These are phyloP conservation scores for Stromatinia cepivora DNA, from an alignment of 2,329 filamentous ascomycete species.

Conservation along the genomic window DNA sequence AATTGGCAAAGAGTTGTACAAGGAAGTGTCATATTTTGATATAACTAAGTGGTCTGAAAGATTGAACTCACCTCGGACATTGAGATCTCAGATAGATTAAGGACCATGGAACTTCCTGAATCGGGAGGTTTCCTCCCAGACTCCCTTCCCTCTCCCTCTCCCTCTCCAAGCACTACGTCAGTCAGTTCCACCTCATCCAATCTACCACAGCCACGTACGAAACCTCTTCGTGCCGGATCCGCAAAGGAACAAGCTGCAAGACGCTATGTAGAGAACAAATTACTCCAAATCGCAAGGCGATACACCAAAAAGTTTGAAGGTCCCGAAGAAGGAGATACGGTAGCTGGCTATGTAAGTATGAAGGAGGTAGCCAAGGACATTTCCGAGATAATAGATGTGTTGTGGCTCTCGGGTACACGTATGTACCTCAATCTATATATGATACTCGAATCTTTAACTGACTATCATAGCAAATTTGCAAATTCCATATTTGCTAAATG, in stretches of 20 bases:
- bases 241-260: slow-evolving; percentile 61
- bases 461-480: slow-evolving; percentile 67
- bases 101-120: slow-evolving; percentile 18
- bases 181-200: slow-evolving; percentile 40
- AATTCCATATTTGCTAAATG: slow-evolving; percentile 76
- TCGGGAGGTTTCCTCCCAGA: slow-evolving; percentile 55
- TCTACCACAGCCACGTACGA: slow-evolving; percentile 57
- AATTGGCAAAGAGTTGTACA: not conserved
- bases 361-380: slow-evolving; percentile 65
- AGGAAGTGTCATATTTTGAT: not conserved
- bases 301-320: slow-evolving; percentile 61
- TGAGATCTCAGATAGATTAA: not conserved
- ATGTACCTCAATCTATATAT: slow-evolving; percentile 43
- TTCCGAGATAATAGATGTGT: slow-evolving; percentile 71
- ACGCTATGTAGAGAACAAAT: slow-evolving; percentile 55
- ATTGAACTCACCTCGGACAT: not conserved
- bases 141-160: slow-evolving; percentile 55
- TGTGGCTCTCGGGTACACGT: slow-evolving; percentile 90
- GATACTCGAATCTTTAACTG: not conserved
- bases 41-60: not conserved
- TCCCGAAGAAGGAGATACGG: slow-evolving; percentile 47
- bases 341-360: slow-evolving; percentile 67
- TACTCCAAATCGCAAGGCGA: slow-evolving; percentile 56
- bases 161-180: slow-evolving; percentile 54
- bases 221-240: slow-evolving; percentile 55